Evolutionary conservation across 208 protist species (phyloP), one percentile per base, ranked within the genome.

Genomic region (Leishmania martiniquensis): DNA sequence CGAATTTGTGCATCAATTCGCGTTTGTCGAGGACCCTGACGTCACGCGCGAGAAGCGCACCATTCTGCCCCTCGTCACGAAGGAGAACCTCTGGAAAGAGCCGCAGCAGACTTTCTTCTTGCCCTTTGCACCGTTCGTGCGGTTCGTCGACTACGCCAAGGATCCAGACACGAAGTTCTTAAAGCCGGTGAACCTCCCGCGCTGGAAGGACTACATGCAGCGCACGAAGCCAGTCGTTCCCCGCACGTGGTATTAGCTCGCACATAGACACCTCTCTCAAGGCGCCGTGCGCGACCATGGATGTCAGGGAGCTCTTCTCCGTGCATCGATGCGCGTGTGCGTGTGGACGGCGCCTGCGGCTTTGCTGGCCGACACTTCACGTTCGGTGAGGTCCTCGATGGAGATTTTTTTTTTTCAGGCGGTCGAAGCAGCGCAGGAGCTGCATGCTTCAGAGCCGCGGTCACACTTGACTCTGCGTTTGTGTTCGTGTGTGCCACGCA

Each of bases 181-280:
- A 54, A 92, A 89, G 72, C 92, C 94, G 37, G 85, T 96, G 7
- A 97, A 95, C 83, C 76, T 97, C 34, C 94, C 94, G 2, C 87
- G 92, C 25, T 97, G 94, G 92, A 97, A 97, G 85, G 94, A 97
- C 75, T 97, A 96, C 85, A 97, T 97, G 94, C 90, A 94, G 75
- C 92, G 94, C 59, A 93, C 91, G 34, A 97, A 96, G 82, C 94
- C 94, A 5, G 87, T 96, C 0, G 83, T 97, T 39, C 94, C 94
- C 10, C 85, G 94, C 32, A 97, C 94, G 6, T 97, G 94, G 94
- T 97, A 97, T 62, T 97, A 91, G 71, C 67, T n/a, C n/a, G 45
- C 42, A 32, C 42, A 25, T 68, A 45, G 44, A 20, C 17, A n/a
- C 45, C 25, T 51, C 25, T 72, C 68, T 54, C 17, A 9, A 25